Percentiles rank a stretch among this genome's conserved stretches.
Evolutionary conservation across 169 alveolate species (phyloP).

Genomic region (Plasmodium chabaudi): DNA sequence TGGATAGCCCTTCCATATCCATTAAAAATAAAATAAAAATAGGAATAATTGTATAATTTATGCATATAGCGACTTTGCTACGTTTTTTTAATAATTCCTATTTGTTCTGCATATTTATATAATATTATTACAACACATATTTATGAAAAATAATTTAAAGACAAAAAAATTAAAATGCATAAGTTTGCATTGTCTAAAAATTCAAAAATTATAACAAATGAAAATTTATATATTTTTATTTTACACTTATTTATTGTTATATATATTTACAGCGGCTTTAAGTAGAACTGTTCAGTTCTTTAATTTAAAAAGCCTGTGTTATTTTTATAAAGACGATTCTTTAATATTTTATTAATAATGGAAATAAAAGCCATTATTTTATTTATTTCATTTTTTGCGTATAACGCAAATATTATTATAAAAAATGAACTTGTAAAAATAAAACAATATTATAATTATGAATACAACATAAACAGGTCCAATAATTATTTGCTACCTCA

Average conservation of each 20-base stretch:
- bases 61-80: neutral
- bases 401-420: neutral
- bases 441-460: neutral
- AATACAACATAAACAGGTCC: neutral
- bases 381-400: neutral
- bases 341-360: slow-evolving; percentile 2
- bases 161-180: neutral
- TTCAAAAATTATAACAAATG: neutral
- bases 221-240: neutral
- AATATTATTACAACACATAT: slow-evolving; percentile 22
- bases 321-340: neutral
- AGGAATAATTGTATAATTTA: too few relatives aligned
- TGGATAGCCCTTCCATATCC: too few relatives aligned
- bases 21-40: too few relatives aligned
- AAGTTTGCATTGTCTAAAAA: neutral
- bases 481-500: neutral
- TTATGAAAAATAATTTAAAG: slow-evolving; percentile 17
- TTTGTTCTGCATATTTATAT: slow-evolving; percentile 8
- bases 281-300: neutral
- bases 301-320: neutral
- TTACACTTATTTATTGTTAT: neutral
- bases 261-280: neutral
- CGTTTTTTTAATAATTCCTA: slow-evolving; percentile 24
- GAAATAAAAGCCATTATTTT: slow-evolving; percentile 1
- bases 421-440: neutral